A percentile compares a stretch with the other conserved stretches of the same genome.
phyloP scores from a whole-genome alignment of 1,284 basidiomycete species.

The Caloboletus firmus region DNA sequence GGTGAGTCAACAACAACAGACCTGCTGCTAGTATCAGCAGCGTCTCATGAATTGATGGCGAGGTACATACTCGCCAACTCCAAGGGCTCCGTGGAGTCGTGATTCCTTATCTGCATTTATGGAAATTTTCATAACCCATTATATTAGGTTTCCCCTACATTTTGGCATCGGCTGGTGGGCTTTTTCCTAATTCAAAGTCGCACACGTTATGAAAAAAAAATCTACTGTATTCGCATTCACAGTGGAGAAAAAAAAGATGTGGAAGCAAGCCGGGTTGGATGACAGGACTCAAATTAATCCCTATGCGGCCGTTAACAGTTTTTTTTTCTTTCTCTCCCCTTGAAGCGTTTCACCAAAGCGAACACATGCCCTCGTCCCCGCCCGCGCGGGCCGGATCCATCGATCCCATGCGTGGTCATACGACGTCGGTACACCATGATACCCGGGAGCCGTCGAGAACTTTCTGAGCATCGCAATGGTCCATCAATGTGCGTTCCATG shows the following conservation, averaged over 20 bases:
- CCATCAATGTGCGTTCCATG: background rate
- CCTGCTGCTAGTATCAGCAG: constrained; percentile 1
- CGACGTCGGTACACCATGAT: background rate
- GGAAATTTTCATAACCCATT: background rate
- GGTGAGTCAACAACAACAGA: constrained; percentile 1
- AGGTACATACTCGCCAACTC: constrained; percentile 14
- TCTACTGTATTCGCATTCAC: background rate
- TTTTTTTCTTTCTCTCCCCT: background rate
- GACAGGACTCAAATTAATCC: background rate
- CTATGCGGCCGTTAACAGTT: background rate
- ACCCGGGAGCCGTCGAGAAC: constrained; percentile 1
- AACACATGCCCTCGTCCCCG: background rate
- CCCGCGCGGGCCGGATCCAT: background rate
- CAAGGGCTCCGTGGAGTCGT: constrained; percentile 30
- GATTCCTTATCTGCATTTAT: background rate
- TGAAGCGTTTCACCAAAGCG: background rate
- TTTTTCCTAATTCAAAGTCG: background rate
- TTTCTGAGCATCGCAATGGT: background rate
- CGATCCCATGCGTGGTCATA: background rate
- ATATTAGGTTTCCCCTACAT: background rate
- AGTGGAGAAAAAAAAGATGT: background rate
- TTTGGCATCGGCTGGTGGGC: background rate
- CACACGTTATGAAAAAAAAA: background rate
- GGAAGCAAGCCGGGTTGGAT: background rate
- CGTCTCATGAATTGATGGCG: constrained; percentile 1